Evolutionary conservation across 2,329 filamentous ascomycete genomes (phyloP), one percentile per base, ranked within the genome.

Genomic region (Myriosclerotinia duriaeana): DNA sequence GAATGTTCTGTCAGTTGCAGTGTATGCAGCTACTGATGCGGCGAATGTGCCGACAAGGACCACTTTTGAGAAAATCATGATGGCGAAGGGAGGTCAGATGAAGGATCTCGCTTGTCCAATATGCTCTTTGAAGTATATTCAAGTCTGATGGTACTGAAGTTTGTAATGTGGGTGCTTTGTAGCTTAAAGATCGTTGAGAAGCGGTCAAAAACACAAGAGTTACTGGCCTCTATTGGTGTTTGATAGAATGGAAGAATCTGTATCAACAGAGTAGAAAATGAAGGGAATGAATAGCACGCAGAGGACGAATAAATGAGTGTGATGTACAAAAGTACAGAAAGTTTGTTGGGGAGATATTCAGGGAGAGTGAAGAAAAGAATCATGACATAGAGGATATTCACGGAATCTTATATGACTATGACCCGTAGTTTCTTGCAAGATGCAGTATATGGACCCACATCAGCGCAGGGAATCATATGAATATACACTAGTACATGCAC

Each of bases 1-100:
- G 72, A 89, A 86, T 53, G 86, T 86, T 66, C 83, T 80, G 5
- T 69, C 58, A 60, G 65, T 69, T n/a, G 69, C 63, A 20, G 65
- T 64, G 53, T 71, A 72, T 55, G 75, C 73, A 9, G 69, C 65
- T 42, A 69, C 70, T 8, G 54, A 48, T n/a, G 69, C 54, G 62
- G 72, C 71, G 6, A 72, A 66, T 22, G 70, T 67, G 42, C 71
- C 69, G 66, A 72, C 53, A 30, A 72, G 34, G 34, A 69, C 64
- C 6, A 68, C 34, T 54, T 64, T 68, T 60, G 72, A 70, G 68
- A 71, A 72, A 68, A 69, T 65, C 74, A 75, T 75, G n/a, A 62
- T 72, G 68, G 17, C 15, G 17, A 22, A 20, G 30, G 61, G 59
- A 53, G 66, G 15, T 66, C 5, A n/a, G 12, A 15, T 22, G 15